A percentile compares a stretch with the other conserved stretches of the same genome.
Evolutionary conservation across 2,329 filamentous ascomycete genomes (phyloP).

Genomic region (Phyllosticta capitalensis): DNA sequence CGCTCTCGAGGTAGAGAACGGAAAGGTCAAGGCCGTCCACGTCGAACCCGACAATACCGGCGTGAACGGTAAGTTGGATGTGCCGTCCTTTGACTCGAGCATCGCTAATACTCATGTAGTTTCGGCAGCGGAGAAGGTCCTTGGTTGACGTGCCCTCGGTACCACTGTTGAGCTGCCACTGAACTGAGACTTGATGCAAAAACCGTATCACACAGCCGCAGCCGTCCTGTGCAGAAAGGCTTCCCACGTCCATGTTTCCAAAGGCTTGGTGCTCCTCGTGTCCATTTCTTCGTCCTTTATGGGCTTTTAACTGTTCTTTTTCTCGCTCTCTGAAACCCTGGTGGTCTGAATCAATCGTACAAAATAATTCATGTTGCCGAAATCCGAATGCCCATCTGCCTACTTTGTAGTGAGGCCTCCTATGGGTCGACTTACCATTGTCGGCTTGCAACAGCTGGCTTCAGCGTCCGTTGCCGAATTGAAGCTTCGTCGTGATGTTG

Average conservation of each 20-base stretch:
- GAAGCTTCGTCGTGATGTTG: no score
- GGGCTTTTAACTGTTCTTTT: background rate
- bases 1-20: slow-evolving; percentile 71
- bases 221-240: background rate
- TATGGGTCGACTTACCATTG: no score
- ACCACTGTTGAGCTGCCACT: slow-evolving; percentile 19
- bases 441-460: no score
- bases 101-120: slow-evolving; percentile 1
- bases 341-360: no score
- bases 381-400: no score
- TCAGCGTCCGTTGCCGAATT: no score
- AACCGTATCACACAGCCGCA: background rate
- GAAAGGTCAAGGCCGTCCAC: slow-evolving; percentile 70
- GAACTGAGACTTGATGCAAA: slow-evolving; percentile 1
- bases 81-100: slow-evolving; percentile 2
- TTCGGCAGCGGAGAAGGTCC: slow-evolving; percentile 10
- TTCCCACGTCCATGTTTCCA: background rate
- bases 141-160: slow-evolving; percentile 14
- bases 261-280: background rate
- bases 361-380: no score
- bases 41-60: slow-evolving; percentile 87
- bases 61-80: slow-evolving; percentile 52
- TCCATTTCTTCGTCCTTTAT: background rate
- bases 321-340: no score
- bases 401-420: no score